Percentiles rank a stretch among this genome's conserved stretches.
Evolutionary conservation across 179 eudicot species (phyloP).

Genomic region (Actinidia arguta): DNA sequence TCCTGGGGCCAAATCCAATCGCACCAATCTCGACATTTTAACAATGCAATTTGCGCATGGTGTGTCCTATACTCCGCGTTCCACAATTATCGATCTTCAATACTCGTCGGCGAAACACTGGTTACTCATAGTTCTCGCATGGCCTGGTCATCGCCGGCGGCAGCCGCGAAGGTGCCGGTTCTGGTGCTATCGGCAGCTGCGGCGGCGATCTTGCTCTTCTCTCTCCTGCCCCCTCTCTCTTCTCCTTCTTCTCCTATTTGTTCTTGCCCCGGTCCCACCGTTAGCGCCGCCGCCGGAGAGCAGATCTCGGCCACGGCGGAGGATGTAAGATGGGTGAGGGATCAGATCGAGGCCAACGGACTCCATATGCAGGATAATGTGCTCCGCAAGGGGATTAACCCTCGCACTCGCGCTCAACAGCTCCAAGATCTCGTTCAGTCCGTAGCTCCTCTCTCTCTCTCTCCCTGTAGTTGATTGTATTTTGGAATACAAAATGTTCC

Average conservation of each 20-base stretch:
- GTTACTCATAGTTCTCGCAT: not conserved
- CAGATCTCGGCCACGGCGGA: conserved; percentile 58
- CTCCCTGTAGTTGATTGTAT: not conserved
- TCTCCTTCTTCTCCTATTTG: conserved; percentile 45
- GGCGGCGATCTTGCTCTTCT: conserved; percentile 63
- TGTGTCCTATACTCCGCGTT: no score
- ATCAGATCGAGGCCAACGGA: conserved; percentile 79
- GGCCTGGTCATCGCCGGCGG: conserved; percentile 16
- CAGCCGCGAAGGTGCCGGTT: conserved; percentile 63
- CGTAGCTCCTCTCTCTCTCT: conserved; percentile 6
- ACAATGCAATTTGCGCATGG: no score
- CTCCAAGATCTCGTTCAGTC: conserved; percentile 82
- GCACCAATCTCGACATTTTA: no score
- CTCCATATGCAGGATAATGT: conserved; percentile 85
- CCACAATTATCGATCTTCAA: no score
- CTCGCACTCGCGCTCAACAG: conserved; percentile 88
- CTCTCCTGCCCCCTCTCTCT: conserved; percentile 61
- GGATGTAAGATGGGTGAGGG: conserved; percentile 78
- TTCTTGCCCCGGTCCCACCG: conserved; percentile 43
- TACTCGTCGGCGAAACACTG: not conserved
- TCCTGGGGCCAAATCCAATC: no score
- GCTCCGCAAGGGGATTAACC: conserved; percentile 92
- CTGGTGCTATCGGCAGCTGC: conserved; percentile 54
- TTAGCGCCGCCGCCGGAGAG: conserved; percentile 16
- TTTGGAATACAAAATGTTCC: no score